A percentile compares a stretch with the other conserved stretches of the same genome.
Evolutionary conservation across 352 stramenopile genomes (phyloP).

Genomic region (Phytophthora crassamura): DNA sequence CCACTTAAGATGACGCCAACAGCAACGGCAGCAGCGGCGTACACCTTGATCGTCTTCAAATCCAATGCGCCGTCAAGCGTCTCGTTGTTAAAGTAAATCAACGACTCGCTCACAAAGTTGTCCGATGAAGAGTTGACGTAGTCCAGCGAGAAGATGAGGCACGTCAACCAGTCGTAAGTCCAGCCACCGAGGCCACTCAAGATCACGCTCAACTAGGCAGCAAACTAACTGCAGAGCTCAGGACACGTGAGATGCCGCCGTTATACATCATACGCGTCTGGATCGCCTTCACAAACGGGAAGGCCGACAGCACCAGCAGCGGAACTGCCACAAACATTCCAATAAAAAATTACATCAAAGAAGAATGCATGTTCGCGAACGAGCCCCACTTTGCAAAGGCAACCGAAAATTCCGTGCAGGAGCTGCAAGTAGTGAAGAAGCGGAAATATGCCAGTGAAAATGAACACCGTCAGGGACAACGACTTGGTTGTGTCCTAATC

Average conservation of each 20-base stretch:
- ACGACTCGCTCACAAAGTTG: constrained; percentile 87
- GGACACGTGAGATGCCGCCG: constrained; percentile 80
- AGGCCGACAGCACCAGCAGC: constrained; percentile 77
- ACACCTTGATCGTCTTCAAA: constrained; percentile 76
- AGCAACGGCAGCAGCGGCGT: constrained; percentile 58
- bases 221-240: constrained; percentile 86
- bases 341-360: constrained; percentile 88
- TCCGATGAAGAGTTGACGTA: constrained; percentile 79
- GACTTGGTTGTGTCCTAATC: constrained; percentile 74
- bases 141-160: constrained; percentile 81
- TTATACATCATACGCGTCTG: constrained; percentile 94
- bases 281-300: constrained; percentile 90
- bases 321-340: constrained; percentile 78
- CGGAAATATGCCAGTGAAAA: constrained; percentile 80
- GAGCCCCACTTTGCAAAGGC: constrained; percentile 72
- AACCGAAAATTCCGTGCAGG: constrained; percentile 68
- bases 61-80: constrained; percentile 52
- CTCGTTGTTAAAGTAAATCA: constrained; percentile 82
- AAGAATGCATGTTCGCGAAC: constrained; percentile 84
- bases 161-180: constrained; percentile 83
- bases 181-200: constrained; percentile 79
- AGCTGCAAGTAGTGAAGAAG: constrained; percentile 81
- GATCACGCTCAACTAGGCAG: constrained; percentile 77
- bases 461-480: constrained; percentile 67
- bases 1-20: constrained; percentile 59